These are phyloP conservation scores for Fomitopsis betulina DNA, from an alignment of 1,284 basidiomycete genomes.

Conservation along the genomic window DNA sequence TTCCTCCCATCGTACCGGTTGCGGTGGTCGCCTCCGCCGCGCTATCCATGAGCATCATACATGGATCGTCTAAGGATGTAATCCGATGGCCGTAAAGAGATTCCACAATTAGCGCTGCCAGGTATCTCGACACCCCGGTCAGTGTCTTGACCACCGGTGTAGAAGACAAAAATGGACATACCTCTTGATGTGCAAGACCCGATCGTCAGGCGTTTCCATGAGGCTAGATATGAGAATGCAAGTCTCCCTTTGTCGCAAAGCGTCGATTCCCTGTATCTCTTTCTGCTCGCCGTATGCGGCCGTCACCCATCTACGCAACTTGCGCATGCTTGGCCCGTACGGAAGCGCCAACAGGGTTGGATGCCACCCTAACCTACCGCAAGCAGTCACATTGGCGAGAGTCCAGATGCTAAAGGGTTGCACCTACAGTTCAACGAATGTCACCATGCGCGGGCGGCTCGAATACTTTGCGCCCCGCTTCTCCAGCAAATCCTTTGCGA, in stretches of 20 bases:
- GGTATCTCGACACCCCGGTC: not conserved
- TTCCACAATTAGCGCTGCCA: not conserved
- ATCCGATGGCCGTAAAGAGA: not conserved
- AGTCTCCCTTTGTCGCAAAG: too few relatives aligned
- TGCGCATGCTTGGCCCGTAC: too few relatives aligned
- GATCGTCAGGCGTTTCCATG: too few relatives aligned
- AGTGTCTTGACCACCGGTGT: not conserved
- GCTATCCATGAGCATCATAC: not conserved
- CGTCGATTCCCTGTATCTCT: too few relatives aligned
- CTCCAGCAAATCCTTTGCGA: not conserved
- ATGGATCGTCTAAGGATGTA: not conserved
- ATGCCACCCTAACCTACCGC: too few relatives aligned
- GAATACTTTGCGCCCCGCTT: constrained; percentile 7
- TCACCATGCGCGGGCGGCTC: constrained; percentile 8
- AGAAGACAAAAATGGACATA: too few relatives aligned
- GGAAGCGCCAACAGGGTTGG: too few relatives aligned
- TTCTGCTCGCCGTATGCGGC: too few relatives aligned
- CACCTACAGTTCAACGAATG: not conserved
- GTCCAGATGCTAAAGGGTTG: not conserved
- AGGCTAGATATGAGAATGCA: too few relatives aligned
- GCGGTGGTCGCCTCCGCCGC: not conserved
- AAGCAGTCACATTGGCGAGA: not conserved
- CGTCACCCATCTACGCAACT: too few relatives aligned
- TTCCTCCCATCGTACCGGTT: not conserved
- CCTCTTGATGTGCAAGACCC: too few relatives aligned